These are phyloP conservation scores for Cryphonectria parasitica DNA, from an alignment of 2,329 filamentous ascomycete species.

Conservation along the genomic window DNA sequence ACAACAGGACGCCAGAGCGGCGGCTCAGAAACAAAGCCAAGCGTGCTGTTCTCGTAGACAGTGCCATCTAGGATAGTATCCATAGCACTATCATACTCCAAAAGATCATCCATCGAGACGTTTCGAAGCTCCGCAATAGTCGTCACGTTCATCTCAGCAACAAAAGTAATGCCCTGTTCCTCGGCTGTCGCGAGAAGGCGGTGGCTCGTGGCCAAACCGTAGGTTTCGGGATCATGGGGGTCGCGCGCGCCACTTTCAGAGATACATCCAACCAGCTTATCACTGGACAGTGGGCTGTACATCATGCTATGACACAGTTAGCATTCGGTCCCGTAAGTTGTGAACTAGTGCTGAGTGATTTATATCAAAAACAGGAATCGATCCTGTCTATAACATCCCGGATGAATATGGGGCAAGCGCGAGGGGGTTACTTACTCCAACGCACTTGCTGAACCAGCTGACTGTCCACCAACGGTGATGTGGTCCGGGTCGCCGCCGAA, in stretches of 20 bases:
- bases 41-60: not conserved
- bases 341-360: not conserved
- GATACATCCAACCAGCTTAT: not conserved
- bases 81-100: not conserved
- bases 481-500: no score
- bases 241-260: slow-evolving; percentile 39
- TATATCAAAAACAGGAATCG: no score
- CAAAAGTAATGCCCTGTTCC: slow-evolving; percentile 28
- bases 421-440: not conserved
- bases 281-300: not conserved
- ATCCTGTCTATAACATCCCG: no score
- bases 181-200: slow-evolving; percentile 32
- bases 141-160: slow-evolving; percentile 6
- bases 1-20: slow-evolving; percentile 6
- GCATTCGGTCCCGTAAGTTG: not conserved
- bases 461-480: not conserved
- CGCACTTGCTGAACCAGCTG: not conserved
- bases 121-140: slow-evolving; percentile 1
- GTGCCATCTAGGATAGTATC: not conserved
- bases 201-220: slow-evolving; percentile 35
- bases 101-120: slow-evolving; percentile 26
- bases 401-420: no score
- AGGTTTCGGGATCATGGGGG: slow-evolving; percentile 36
- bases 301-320: slow-evolving; percentile 32
- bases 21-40: not conserved